phyloP scores from a whole-genome alignment of 345 rosid genomes.

The Brassica rapa region DNA sequence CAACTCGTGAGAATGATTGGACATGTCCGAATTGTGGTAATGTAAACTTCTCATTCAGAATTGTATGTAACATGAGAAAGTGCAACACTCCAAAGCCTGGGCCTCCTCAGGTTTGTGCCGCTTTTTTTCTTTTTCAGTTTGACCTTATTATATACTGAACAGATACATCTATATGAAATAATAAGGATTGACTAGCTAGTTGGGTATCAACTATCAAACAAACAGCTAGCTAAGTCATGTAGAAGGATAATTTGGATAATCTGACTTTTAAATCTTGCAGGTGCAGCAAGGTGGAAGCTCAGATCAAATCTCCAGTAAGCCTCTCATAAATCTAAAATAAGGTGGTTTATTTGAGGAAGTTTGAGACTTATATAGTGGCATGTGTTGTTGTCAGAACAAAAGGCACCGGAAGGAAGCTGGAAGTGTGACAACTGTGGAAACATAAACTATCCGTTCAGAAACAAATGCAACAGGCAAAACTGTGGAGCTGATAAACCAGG shows the following conservation, averaged over 20 bases:
- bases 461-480: conserved; percentile 94
- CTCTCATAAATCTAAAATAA: conserved; percentile 11
- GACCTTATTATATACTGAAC: neutral
- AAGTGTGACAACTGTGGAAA: conserved; percentile 95
- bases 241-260: neutral
- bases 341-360: conserved; percentile 15
- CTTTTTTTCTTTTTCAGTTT: conserved; percentile 4
- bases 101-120: conserved; percentile 75
- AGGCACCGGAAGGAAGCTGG: conserved; percentile 99
- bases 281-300: conserved; percentile 66
- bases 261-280: conserved; percentile 22
- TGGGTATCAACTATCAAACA: neutral
- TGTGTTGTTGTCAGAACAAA: conserved; percentile 66
- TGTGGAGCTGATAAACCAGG: conserved; percentile 96
- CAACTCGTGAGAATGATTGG: conserved; percentile 93
- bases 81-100: conserved; percentile 99
- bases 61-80: conserved; percentile 97
- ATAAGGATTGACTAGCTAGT: conserved; percentile 5
- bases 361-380: conserved; percentile 30
- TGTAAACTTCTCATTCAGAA: conserved; percentile 91
- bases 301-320: conserved; percentile 83
- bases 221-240: neutral
- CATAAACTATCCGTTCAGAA: conserved; percentile 94
- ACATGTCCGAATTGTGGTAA: conserved; percentile 98
- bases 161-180: neutral